Percentiles rank a stretch among this genome's conserved stretches.
Conservation (phyloP, 2,329 filamentous ascomycete species). For the Fusarium praegraminearum region DNA sequence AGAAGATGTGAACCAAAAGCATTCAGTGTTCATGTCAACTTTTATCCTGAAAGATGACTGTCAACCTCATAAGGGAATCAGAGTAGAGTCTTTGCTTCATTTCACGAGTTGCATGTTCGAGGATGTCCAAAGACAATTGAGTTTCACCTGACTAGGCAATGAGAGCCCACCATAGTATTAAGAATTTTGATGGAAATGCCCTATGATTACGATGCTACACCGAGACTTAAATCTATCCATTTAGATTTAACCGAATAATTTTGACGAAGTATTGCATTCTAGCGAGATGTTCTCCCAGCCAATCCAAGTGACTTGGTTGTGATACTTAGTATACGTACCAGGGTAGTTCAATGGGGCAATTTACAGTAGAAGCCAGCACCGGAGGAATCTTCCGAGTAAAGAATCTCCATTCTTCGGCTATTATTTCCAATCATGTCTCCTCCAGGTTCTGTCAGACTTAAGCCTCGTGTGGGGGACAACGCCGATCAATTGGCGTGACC, state of each 20-base stretch:
- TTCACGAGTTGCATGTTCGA: too few species aligned
- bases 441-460: not conserved
- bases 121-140: too few species aligned
- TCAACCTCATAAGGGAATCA: too few species aligned
- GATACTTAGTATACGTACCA: not conserved
- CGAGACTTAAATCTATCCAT: not conserved
- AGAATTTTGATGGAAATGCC: not conserved
- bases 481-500: not conserved
- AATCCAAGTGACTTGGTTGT: not conserved
- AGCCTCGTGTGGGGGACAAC: conserved; percentile 26
- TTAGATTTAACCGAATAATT: not conserved
- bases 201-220: not conserved
- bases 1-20: not conserved
- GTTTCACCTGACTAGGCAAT: not conserved
- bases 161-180: not conserved
- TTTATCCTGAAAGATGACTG: not conserved
- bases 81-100: too few species aligned
- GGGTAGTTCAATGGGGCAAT: not conserved
- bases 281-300: conserved; percentile 3
- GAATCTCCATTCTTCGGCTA: conserved; percentile 1
- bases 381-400: conserved; percentile 12
- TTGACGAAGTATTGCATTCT: not conserved
- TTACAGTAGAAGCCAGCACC: not conserved
- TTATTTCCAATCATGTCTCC: conserved; percentile 14
- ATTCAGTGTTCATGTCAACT: not conserved